These are phyloP conservation scores for Auricularia auricula-judae DNA, from an alignment of 768 basidiomycete species.

Conservation along the genomic window DNA sequence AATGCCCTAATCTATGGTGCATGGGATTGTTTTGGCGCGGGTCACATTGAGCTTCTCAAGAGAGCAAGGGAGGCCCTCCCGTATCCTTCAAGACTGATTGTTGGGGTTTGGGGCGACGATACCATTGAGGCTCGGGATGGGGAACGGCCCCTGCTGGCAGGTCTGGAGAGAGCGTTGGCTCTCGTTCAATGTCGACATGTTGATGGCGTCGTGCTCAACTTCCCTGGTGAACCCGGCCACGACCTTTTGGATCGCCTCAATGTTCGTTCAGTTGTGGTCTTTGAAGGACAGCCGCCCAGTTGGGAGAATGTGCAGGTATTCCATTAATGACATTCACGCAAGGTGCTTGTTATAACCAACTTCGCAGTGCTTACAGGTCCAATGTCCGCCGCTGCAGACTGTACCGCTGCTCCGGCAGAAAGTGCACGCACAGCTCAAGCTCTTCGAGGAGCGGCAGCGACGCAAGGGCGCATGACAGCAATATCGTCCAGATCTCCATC, in stretches of 20 bases:
- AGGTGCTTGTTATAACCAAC: not conserved
- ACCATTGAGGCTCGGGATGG: constrained; percentile 2
- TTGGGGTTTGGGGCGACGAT: constrained; percentile 9
- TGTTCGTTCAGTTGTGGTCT: not conserved
- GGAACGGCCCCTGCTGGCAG: constrained; percentile 6
- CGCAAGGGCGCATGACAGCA: constrained; percentile 1
- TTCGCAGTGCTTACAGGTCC: not conserved
- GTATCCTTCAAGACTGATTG: not conserved
- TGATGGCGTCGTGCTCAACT: not conserved
- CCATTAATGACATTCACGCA: no score
- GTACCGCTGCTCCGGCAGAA: not conserved
- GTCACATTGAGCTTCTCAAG: constrained; percentile 8
- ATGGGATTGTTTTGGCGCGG: constrained; percentile 12
- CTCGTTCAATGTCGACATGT: constrained; percentile 7
- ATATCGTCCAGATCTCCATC: not conserved
- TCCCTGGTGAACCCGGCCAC: not conserved
- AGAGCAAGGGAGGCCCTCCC: constrained; percentile 2
- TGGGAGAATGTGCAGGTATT: not conserved
- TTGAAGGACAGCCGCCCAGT: not conserved
- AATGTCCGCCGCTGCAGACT: not conserved
- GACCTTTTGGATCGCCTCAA: not conserved
- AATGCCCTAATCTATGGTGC: not conserved
- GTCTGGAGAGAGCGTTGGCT: constrained; percentile 8
- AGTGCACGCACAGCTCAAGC: not conserved
- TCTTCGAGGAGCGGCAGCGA: constrained; percentile 5